phyloP scores from a whole-genome alignment of 306 rosid genomes.

The Quercus rubra region DNA sequence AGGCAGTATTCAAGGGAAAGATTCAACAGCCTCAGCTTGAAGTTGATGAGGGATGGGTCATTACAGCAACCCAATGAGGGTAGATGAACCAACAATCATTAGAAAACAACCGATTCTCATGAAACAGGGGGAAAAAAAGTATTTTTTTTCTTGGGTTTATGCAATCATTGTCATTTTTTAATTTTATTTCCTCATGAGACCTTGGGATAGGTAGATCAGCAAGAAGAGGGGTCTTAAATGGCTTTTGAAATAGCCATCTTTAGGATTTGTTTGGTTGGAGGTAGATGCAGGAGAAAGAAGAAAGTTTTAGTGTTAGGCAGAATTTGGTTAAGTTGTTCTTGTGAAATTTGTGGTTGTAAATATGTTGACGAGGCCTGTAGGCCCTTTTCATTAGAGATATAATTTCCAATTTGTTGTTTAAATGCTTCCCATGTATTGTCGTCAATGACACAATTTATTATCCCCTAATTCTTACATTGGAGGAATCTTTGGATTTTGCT shows the following conservation, averaged over 20 bases:
- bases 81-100: conserved; percentile 26
- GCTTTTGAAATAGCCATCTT: neutral
- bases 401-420: neutral
- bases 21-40: conserved; percentile 59
- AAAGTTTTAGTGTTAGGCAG: neutral
- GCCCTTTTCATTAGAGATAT: neutral
- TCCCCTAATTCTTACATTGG: neutral
- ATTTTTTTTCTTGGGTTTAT: conserved; percentile 11
- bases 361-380: conserved; percentile 21
- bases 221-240: neutral
- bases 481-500: neutral
- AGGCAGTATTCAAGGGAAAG: conserved; percentile 62
- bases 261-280: conserved; percentile 11
- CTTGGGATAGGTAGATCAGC: conserved; percentile 12
- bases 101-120: neutral
- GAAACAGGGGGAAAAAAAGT: neutral
- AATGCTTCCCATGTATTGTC: conserved; percentile 1
- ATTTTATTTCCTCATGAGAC: conserved; percentile 10
- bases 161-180: neutral
- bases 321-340: neutral
- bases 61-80: conserved; percentile 41
- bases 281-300: conserved; percentile 1
- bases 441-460: neutral
- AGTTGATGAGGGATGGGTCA: conserved; percentile 56
- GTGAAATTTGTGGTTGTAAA: conserved; percentile 32